phyloP scores from a whole-genome alignment of 1,139 yeast genomes.

The Sugiyamaella grinbergsii region DNA sequence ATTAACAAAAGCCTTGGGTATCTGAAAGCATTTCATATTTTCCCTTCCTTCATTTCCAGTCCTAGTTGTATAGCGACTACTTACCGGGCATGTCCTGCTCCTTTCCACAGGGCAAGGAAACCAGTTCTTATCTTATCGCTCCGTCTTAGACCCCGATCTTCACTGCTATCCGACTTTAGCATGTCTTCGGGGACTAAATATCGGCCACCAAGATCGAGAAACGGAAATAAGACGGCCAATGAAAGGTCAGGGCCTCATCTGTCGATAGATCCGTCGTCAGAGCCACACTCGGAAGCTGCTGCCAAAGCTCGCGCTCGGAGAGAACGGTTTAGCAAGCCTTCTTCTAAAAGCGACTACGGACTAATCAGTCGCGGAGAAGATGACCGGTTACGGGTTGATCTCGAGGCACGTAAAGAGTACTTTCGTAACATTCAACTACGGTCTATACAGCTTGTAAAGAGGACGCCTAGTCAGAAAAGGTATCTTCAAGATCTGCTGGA shows the following conservation, averaged over 20 bases:
- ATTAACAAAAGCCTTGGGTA: too few species aligned
- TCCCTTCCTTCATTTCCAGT: too few species aligned
- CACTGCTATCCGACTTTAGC: not conserved
- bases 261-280: not conserved
- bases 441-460: constrained; percentile 3
- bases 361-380: constrained; percentile 33
- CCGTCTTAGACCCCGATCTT: not conserved
- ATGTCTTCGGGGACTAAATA: constrained; percentile 13
- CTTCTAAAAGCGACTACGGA: constrained; percentile 27
- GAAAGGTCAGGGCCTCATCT: not conserved
- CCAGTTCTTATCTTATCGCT: constrained; percentile 6
- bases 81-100: too few species aligned
- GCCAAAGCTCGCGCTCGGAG: constrained; percentile 18
- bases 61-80: too few species aligned
- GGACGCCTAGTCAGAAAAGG: not conserved
- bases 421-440: constrained; percentile 23
- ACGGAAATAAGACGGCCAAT: not conserved
- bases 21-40: too few species aligned
- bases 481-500: constrained; percentile 13
- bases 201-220: constrained; percentile 16
- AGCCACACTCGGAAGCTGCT: constrained; percentile 12
- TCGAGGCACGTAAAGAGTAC: constrained; percentile 20
- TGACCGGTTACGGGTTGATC: constrained; percentile 22
- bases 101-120: not conserved
- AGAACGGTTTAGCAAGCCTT: constrained; percentile 22